These are phyloP conservation scores for Madurella mycetomatis DNA, from an alignment of 2,329 filamentous ascomycete species.

Conservation along the genomic window DNA sequence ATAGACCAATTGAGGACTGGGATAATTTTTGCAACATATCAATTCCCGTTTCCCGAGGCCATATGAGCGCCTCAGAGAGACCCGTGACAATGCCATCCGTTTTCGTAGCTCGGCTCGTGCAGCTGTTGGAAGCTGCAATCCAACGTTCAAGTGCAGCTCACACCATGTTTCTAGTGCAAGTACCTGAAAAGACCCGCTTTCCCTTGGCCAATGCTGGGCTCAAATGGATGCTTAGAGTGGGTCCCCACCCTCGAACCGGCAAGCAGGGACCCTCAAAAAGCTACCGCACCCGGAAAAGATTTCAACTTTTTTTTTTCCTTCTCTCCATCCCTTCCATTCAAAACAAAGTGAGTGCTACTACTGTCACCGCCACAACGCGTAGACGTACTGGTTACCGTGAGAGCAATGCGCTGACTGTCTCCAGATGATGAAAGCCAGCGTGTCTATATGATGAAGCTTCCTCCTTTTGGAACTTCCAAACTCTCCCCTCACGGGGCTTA, in stretches of 20 bases:
- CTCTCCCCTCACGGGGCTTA: slow-evolving; percentile 87
- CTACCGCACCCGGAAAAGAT: slow-evolving; percentile 22
- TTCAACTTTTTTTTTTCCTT: slow-evolving; percentile 42
- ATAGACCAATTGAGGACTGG: slow-evolving; percentile 1
- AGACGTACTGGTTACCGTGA: background rate
- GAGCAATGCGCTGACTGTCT: slow-evolving; percentile 9
- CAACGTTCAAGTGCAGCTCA: background rate
- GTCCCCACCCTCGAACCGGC: background rate
- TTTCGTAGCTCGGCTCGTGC: background rate
- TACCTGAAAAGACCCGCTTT: slow-evolving; percentile 3
- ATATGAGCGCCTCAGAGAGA: slow-evolving; percentile 19
- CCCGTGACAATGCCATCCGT: slow-evolving; percentile 20
- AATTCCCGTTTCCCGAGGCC: slow-evolving; percentile 5
- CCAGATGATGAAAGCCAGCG: slow-evolving; percentile 99
- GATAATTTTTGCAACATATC: background rate
- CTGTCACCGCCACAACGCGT: slow-evolving; percentile 16
- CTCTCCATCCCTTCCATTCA: slow-evolving; percentile 93
- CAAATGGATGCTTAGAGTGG: slow-evolving; percentile 13
- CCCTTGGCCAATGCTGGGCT: slow-evolving; percentile 16
- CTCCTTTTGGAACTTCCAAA: slow-evolving; percentile 61
- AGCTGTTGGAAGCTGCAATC: slow-evolving; percentile 4
- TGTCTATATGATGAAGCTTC: slow-evolving; percentile 84
- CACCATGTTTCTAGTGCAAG: background rate
- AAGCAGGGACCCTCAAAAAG: slow-evolving; percentile 27
- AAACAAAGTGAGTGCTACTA: slow-evolving; percentile 75